These are phyloP conservation scores for Coemansia furcata DNA, from an alignment of 192 early-diverging fungal species.

Conservation along the genomic window DNA sequence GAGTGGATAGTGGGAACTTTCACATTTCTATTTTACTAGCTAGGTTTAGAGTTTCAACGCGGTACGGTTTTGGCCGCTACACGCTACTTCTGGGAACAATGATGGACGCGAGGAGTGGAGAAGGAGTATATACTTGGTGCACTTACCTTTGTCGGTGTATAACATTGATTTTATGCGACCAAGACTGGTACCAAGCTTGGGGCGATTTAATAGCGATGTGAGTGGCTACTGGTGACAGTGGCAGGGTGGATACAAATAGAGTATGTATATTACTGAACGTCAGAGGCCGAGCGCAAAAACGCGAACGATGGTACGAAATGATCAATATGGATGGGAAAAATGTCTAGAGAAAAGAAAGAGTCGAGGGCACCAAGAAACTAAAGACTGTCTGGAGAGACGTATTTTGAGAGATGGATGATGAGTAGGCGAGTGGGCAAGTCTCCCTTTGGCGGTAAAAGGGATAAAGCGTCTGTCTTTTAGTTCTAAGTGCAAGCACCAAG, in stretches of 20 bases:
- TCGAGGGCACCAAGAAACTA: neutral
- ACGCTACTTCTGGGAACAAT: too few relatives aligned
- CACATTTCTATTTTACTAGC: too few relatives aligned
- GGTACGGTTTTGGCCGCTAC: neutral
- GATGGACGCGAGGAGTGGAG: neutral
- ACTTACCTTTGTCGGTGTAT: slow-evolving; percentile 46
- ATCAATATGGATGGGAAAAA: slow-evolving; percentile 1
- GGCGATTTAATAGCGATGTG: neutral
- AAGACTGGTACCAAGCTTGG: neutral
- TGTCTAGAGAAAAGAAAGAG: slow-evolving; percentile 7
- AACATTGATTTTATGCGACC: slow-evolving; percentile 7
- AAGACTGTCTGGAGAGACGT: too few relatives aligned
- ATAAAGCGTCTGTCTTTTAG: too few relatives aligned
- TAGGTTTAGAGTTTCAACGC: neutral
- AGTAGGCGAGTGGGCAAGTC: too few relatives aligned
- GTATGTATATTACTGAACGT: neutral
- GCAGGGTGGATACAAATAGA: neutral
- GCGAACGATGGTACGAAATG: neutral
- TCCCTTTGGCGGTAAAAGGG: too few relatives aligned
- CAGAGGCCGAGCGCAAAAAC: neutral
- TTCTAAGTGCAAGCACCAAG: neutral
- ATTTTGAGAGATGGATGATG: too few relatives aligned
- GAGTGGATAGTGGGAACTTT: neutral
- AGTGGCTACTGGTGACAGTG: neutral
- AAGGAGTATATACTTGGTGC: neutral